A percentile compares a stretch with the other conserved stretches of the same genome.
Evolutionary conservation across 2,329 filamentous ascomycete species (phyloP).

Genomic region (Fusarium nisikadoi): DNA sequence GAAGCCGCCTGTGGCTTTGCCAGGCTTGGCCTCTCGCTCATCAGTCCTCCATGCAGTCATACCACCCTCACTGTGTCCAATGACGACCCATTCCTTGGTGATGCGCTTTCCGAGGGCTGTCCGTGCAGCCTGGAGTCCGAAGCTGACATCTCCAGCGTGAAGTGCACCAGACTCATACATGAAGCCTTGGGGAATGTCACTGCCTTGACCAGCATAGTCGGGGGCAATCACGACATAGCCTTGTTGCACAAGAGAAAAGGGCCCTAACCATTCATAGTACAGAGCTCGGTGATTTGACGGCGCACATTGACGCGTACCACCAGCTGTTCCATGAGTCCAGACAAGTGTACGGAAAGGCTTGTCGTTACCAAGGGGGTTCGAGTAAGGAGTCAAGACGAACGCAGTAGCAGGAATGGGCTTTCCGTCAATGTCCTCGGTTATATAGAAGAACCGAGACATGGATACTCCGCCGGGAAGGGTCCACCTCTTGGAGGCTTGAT

Average conservation of each 20-base stretch:
- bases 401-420: conserved; percentile 16
- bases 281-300: conserved; percentile 5
- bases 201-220: conserved; percentile 18
- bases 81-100: conserved; percentile 8
- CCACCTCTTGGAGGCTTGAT: conserved; percentile 1
- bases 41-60: conserved; percentile 18
- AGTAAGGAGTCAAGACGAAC: conserved; percentile 6
- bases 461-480: conserved; percentile 3
- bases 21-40: conserved; percentile 1
- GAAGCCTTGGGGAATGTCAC: conserved; percentile 16
- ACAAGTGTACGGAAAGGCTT: conserved; percentile 21
- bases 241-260: not conserved
- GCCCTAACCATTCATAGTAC: conserved; percentile 6
- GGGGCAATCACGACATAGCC: conserved; percentile 11
- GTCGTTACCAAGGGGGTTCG: conserved; percentile 8
- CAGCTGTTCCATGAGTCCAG: conserved; percentile 23
- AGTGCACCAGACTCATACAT: conserved; percentile 23
- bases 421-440: conserved; percentile 13
- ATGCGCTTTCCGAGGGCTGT: not conserved
- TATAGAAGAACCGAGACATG: conserved; percentile 16
- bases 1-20: conserved; percentile 11
- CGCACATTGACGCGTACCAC: conserved; percentile 12
- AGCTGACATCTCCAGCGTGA: conserved; percentile 11
- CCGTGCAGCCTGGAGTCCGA: not conserved
- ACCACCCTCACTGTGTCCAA: conserved; percentile 20